Percentiles rank a stretch among this genome's conserved stretches.
These are phyloP conservation scores for Xylariaceae sp. DNA, from an alignment of 2,329 filamentous ascomycete genomes.

Conservation along the genomic window DNA sequence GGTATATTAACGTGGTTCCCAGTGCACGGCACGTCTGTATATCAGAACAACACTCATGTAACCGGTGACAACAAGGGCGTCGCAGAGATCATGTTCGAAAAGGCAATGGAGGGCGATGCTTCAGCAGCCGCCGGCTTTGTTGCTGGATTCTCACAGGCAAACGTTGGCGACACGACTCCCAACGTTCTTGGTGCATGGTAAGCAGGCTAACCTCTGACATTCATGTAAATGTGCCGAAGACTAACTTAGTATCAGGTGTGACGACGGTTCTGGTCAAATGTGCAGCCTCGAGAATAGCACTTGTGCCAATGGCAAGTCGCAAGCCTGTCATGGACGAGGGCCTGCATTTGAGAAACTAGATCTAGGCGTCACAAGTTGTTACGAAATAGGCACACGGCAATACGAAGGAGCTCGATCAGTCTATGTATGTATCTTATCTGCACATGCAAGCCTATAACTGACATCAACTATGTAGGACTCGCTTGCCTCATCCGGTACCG, in stretches of 20 bases:
- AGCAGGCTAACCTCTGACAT: slow-evolving; percentile 3
- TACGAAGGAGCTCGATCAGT: slow-evolving; percentile 54
- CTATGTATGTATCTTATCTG: slow-evolving; percentile 32
- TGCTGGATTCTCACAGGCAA: slow-evolving; percentile 86
- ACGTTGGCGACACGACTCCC: slow-evolving; percentile 83
- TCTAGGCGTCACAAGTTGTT: slow-evolving; percentile 69
- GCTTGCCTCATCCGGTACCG: slow-evolving; percentile 34
- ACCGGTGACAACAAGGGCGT: slow-evolving; percentile 93
- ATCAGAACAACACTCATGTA: slow-evolving; percentile 84
- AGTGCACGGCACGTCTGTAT: slow-evolving; percentile 84
- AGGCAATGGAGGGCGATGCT: slow-evolving; percentile 52
- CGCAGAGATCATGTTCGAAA: slow-evolving; percentile 77
- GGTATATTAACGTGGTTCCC: slow-evolving; percentile 89
- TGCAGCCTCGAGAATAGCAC: slow-evolving; percentile 76
- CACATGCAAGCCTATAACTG: neutral
- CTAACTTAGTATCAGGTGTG: slow-evolving; percentile 48
- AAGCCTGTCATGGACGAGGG: slow-evolving; percentile 59
- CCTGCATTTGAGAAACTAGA: slow-evolving; percentile 63
- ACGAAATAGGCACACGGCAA: slow-evolving; percentile 67
- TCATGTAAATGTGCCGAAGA: neutral
- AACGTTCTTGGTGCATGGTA: slow-evolving; percentile 74
- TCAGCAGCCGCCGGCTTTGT: slow-evolving; percentile 65
- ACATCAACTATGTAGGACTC: slow-evolving; percentile 12
- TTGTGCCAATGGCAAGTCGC: slow-evolving; percentile 62
- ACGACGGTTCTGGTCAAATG: slow-evolving; percentile 67